Conservation (phyloP, 345 rosid species). For the Diplotaxis tenuifolia region DNA sequence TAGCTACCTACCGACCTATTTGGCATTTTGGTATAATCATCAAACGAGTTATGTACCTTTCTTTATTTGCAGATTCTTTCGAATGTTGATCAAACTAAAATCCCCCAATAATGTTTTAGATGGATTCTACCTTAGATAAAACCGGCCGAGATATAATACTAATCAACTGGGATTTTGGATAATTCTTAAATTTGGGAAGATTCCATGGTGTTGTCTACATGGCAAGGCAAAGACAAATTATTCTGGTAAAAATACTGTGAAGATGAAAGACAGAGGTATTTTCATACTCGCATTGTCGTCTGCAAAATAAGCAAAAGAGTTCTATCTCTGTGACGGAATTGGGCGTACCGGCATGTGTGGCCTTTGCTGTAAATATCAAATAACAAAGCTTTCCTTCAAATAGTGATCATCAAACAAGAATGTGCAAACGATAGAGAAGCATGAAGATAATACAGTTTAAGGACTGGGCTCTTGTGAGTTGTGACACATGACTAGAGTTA, state of each 20-base stretch:
- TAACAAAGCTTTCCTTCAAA: neutral
- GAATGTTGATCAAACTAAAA: neutral
- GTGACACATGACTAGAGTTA: constrained; percentile 2
- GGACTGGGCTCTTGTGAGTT: neutral
- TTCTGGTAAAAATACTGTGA: constrained; percentile 13
- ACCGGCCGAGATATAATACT: constrained; percentile 6
- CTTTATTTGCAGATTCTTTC: constrained; percentile 13
- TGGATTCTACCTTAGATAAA: constrained; percentile 10
- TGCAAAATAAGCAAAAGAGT: constrained; percentile 3
- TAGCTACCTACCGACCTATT: neutral
- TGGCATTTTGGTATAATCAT: neutral
- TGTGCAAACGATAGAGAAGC: neutral
- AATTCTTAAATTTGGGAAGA: neutral
- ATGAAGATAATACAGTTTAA: neutral
- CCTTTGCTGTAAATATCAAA: too few species aligned
- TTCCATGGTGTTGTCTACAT: constrained; percentile 30
- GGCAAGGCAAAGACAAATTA: constrained; percentile 18
- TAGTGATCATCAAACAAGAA: constrained; percentile 9
- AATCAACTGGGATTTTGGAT: neutral
- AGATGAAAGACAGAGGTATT: neutral
- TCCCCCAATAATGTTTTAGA: neutral
- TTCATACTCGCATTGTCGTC: constrained; percentile 18
- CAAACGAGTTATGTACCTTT: neutral
- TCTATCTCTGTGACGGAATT: too few species aligned
- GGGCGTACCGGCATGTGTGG: too few species aligned